Percentiles rank a stretch among this genome's conserved stretches.
Conservation (phyloP, 768 basidiomycete genomes). For the Suillus weaverae region DNA sequence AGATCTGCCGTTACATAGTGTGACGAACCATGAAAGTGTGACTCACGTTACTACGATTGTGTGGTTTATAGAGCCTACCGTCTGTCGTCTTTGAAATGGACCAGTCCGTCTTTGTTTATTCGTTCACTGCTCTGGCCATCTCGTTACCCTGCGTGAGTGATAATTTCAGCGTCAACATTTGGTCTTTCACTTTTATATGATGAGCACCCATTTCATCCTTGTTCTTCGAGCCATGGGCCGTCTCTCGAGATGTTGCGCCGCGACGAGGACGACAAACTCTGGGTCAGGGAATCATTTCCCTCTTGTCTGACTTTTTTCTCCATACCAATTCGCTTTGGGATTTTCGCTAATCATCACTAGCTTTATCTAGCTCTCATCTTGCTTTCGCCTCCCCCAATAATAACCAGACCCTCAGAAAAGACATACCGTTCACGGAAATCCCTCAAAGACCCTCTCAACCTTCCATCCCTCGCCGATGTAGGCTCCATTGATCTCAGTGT, state of each 20-base stretch:
- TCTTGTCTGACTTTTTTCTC: constrained; percentile 36
- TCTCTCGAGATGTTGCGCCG: constrained; percentile 49
- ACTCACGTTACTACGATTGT: too few species aligned
- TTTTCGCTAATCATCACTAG: constrained; percentile 40
- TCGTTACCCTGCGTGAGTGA: constrained; percentile 31
- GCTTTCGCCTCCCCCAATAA: constrained; percentile 71
- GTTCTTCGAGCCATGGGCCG: constrained; percentile 83
- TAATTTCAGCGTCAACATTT: constrained; percentile 1
- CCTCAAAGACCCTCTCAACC: constrained; percentile 51
- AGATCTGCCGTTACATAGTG: too few species aligned
- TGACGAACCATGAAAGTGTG: too few species aligned
- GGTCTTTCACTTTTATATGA: constrained; percentile 36
- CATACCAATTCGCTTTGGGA: constrained; percentile 3
- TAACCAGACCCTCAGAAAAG: constrained; percentile 65
- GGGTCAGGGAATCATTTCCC: constrained; percentile 49
- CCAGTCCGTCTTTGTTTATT: constrained; percentile 22
- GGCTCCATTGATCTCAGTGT: constrained; percentile 72
- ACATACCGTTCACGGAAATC: constrained; percentile 61
- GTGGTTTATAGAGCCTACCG: too few species aligned
- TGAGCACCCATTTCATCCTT: constrained; percentile 83
- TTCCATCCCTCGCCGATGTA: constrained; percentile 56
- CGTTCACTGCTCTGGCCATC: constrained; percentile 22
- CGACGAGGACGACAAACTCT: constrained; percentile 58
- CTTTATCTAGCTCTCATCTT: constrained; percentile 67
- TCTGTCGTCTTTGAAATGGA: constrained; percentile 22